Evolutionary conservation across 257 asterid species (phyloP).

Genomic region (Plectranthus barbatus): DNA sequence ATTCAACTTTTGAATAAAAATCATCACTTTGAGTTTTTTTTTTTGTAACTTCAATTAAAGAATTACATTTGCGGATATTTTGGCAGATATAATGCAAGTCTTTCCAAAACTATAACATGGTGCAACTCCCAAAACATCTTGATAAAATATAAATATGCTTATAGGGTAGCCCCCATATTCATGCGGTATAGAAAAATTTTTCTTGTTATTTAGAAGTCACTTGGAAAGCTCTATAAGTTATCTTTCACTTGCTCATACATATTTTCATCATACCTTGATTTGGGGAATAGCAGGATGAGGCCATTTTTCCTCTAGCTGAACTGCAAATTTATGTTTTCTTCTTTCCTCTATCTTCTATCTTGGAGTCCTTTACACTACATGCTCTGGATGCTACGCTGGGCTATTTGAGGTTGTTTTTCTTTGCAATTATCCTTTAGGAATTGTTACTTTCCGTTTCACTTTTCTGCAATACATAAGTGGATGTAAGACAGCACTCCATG

Average conservation of each 20-base stretch:
- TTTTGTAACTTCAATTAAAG: no score
- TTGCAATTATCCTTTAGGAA: neutral
- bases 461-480: neutral
- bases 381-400: neutral
- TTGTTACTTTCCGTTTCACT: neutral
- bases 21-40: neutral
- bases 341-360: neutral
- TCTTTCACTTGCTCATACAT: no score
- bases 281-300: no score
- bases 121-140: neutral
- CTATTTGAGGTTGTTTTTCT: neutral
- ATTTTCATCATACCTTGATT: no score
- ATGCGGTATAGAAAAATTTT: no score
- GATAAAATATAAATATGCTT: neutral
- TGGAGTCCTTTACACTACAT: no score
- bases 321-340: neutral
- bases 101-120: neutral
- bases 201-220: no score
- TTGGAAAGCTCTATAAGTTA: no score
- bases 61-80: no score
- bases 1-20: neutral
- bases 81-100: neutral
- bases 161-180: no score
- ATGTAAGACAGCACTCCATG: neutral
- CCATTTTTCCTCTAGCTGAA: neutral